Conservation (phyloP, 2,329 filamentous ascomycete species). For the Aspergillus sp. region DNA sequence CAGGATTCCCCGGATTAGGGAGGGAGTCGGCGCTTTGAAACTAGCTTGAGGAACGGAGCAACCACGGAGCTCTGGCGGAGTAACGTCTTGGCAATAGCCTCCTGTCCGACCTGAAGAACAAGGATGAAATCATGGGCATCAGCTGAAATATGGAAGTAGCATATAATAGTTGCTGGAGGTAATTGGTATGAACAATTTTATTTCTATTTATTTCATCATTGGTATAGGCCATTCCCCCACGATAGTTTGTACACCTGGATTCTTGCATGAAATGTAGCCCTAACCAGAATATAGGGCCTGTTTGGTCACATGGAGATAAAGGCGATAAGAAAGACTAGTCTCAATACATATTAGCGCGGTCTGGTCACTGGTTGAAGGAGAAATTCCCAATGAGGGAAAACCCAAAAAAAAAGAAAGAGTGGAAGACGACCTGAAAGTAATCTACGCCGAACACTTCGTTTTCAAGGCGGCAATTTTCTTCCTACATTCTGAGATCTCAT, state of each 20-base stretch:
- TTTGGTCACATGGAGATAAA: conserved; percentile 23
- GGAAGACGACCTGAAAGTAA: conserved; percentile 10
- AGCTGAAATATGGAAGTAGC: background rate
- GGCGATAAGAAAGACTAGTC: background rate
- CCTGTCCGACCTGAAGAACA: background rate
- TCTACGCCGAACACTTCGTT: conserved; percentile 4
- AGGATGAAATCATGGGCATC: background rate
- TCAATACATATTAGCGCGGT: conserved; percentile 17
- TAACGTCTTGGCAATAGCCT: conserved; percentile 7
- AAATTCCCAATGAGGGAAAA: conserved; percentile 30
- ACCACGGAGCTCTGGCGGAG: conserved; percentile 14
- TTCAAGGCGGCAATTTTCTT: conserved; percentile 7
- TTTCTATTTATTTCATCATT: background rate
- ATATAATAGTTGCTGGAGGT: background rate
- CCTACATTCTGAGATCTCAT: conserved; percentile 1
- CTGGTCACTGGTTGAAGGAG: conserved; percentile 12
- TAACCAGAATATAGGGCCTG: conserved; percentile 22
- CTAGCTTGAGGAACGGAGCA: background rate
- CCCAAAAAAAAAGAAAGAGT: conserved; percentile 26
- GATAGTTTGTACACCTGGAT: conserved; percentile 10
- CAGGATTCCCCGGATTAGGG: background rate
- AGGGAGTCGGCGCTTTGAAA: background rate
- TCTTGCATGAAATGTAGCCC: conserved; percentile 19
- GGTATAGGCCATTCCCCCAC: background rate
- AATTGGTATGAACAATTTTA: background rate